Percentiles rank a stretch among this genome's conserved stretches.
Conservation (phyloP, 768 basidiomycete species). For the Mycena metata region DNA sequence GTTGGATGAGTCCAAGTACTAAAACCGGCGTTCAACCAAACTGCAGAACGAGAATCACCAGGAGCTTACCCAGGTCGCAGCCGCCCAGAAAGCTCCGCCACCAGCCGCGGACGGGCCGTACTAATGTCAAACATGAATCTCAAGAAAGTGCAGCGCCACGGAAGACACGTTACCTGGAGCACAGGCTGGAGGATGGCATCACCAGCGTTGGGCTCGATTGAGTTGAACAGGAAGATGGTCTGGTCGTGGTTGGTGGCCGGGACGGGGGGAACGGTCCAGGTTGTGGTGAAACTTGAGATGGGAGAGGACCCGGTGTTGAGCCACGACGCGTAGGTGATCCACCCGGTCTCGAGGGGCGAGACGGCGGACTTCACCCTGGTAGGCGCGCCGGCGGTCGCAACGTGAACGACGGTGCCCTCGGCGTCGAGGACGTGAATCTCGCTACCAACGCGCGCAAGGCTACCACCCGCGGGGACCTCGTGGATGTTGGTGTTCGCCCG, state of each 20-base stretch:
- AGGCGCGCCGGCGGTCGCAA: constrained; percentile 3
- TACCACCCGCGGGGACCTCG: constrained; percentile 25
- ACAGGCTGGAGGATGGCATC: constrained; percentile 26
- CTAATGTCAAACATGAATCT: background rate
- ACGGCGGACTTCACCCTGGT: background rate
- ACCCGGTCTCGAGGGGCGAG: constrained; percentile 22
- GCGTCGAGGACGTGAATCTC: constrained; percentile 26
- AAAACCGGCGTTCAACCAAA: background rate
- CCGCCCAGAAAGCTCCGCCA: background rate
- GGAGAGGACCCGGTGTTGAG: constrained; percentile 24
- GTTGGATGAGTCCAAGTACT: constrained; percentile 8
- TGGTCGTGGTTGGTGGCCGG: constrained; percentile 26
- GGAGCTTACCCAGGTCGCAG: constrained; percentile 15
- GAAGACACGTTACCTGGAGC: constrained; percentile 14
- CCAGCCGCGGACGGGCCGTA: constrained; percentile 1
- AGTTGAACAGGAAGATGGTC: constrained; percentile 36
- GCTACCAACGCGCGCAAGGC: constrained; percentile 13
- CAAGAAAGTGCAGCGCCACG: background rate
- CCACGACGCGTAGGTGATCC: constrained; percentile 34
- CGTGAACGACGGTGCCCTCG: constrained; percentile 15
- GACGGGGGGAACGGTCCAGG: constrained; percentile 29
- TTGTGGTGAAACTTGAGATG: constrained; percentile 31
- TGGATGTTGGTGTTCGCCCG: constrained; percentile 5
- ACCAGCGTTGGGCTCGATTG: constrained; percentile 16
- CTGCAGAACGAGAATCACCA: too few species aligned